Base-by-base conservation (phyloP, 1,284 basidiomycete genomes). In the Fomitopsis schrenkii region DNA sequence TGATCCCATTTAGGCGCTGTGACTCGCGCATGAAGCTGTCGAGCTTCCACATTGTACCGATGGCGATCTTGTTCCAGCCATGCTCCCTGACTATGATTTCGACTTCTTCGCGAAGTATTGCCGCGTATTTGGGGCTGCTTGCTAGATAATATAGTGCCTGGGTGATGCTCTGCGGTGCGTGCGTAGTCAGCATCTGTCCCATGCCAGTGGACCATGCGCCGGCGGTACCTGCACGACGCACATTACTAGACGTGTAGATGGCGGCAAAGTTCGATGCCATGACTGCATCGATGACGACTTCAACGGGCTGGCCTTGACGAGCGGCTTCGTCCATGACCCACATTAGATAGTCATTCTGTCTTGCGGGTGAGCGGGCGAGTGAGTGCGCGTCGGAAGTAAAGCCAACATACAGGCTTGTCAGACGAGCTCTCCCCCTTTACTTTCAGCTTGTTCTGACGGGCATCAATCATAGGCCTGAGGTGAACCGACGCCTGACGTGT, bases 21-120 rank as follows among this genome's bases (percentile, higher is more conserved):
- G 77, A 76, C 66, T 84, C 83, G 53, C 79, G 76, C 59, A 85
- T 64, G 66, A 85, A 82, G 63, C 81, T 84, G 63, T 85, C 83
- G n/a, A 84, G 64, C 59, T 80, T 80, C 60, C 72, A 68, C 76
- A 84, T 79, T 80, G 10, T n/a, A n/a, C 64, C 68, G 55, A 85
- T 68, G 0, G 77, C 71, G 0, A 66, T 66, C 64, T 82, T 82
- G 0, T 76, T 78, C 79, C 81, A 82, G 0, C 82, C 81, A 28
- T 81, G 74, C 38, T 71, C 65, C 0, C 64, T 61, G 14, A 79
- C 63, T 5, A 78, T 67, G 1, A 53, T 35, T 30, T 79, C 77
- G 0, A 81, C 70, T 66, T 85, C 83, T 46, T 81, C 77, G 2
- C 82, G 76, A 33, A 84, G 67, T n/a, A n/a, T n/a, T n/a, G n/a